Evolutionary conservation across 176 grass and related monocot genomes (phyloP).

Genomic region (Otatea glauca): DNA sequence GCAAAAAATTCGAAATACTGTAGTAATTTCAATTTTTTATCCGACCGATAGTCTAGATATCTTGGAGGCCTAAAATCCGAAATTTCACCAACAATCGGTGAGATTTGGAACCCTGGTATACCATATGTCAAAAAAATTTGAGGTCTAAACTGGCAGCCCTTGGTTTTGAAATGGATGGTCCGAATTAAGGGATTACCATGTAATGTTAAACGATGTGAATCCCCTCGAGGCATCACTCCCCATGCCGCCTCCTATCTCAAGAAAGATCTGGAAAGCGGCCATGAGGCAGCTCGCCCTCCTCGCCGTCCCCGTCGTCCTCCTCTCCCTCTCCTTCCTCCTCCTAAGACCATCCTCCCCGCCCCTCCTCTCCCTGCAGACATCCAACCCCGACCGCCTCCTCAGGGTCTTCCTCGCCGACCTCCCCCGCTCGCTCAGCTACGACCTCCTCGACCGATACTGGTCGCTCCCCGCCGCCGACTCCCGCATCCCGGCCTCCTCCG

Average conservation of each 20-base stretch:
- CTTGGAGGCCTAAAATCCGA: too few species aligned
- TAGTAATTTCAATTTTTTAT: too few species aligned
- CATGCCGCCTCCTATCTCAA: background rate
- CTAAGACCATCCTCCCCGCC: slow-evolving; percentile 26
- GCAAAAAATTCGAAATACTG: too few species aligned
- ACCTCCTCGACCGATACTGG: slow-evolving; percentile 88
- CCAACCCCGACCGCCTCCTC: slow-evolving; percentile 39
- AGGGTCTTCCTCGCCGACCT: slow-evolving; percentile 81
- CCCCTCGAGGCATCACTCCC: too few species aligned
- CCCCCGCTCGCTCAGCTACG: slow-evolving; percentile 75
- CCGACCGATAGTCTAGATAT: too few species aligned
- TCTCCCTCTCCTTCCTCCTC: slow-evolving; percentile 52
- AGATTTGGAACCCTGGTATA: too few species aligned
- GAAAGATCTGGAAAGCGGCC: slow-evolving; percentile 43
- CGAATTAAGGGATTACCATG: too few species aligned
- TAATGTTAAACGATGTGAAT: too few species aligned
- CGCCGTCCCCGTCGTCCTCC: slow-evolving; percentile 41
- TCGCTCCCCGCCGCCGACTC: slow-evolving; percentile 67
- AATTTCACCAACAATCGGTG: too few species aligned
- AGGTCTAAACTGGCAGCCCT: too few species aligned
- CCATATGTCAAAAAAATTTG: too few species aligned
- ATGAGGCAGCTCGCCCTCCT: slow-evolving; percentile 49
- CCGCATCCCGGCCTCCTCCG: slow-evolving; percentile 72
- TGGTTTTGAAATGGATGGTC: too few species aligned
- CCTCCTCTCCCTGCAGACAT: background rate